These are phyloP conservation scores for Stemphylium lycopersici DNA, from an alignment of 2,329 filamentous ascomycete species.

Conservation along the genomic window DNA sequence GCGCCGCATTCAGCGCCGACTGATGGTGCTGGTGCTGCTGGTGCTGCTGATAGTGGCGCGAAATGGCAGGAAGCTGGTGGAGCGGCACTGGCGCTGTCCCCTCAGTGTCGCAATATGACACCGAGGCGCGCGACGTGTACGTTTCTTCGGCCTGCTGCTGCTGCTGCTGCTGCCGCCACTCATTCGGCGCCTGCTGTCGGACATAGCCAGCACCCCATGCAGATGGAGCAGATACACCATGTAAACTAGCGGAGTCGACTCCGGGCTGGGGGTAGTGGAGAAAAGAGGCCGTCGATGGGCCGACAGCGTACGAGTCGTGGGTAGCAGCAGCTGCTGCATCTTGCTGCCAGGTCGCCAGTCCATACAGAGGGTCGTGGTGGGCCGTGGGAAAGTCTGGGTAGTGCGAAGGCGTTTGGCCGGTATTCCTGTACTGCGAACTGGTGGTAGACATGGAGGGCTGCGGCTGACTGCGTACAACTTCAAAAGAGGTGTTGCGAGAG, in stretches of 20 bases:
- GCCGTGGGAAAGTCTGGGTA: constrained; percentile 30
- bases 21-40: constrained; percentile 14
- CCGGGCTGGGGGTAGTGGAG: constrained; percentile 35
- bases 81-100: constrained; percentile 16
- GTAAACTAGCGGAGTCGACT: constrained; percentile 32
- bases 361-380: constrained; percentile 34
- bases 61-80: constrained; percentile 13
- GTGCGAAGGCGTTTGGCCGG: constrained; percentile 35
- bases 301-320: constrained; percentile 30
- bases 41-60: constrained; percentile 22
- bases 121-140: constrained; percentile 24
- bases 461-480: constrained; percentile 35
- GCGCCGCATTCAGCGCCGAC: constrained; percentile 4
- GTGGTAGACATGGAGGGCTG: constrained; percentile 39
- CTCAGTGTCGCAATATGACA: constrained; percentile 27
- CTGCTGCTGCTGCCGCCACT: constrained; percentile 21
- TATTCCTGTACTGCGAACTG: constrained; percentile 38
- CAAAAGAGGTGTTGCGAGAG: constrained; percentile 20
- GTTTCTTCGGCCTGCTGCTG: constrained; percentile 17
- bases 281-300: constrained; percentile 29
- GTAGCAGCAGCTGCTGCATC: constrained; percentile 16
- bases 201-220: constrained; percentile 29
- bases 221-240: constrained; percentile 19
- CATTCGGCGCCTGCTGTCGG: constrained; percentile 20
- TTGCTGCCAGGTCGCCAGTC: constrained; percentile 34